Percentiles rank a stretch among this genome's conserved stretches.
Conservation (phyloP, 2,329 filamentous ascomycete species). For the Waltergamsia citrina region DNA sequence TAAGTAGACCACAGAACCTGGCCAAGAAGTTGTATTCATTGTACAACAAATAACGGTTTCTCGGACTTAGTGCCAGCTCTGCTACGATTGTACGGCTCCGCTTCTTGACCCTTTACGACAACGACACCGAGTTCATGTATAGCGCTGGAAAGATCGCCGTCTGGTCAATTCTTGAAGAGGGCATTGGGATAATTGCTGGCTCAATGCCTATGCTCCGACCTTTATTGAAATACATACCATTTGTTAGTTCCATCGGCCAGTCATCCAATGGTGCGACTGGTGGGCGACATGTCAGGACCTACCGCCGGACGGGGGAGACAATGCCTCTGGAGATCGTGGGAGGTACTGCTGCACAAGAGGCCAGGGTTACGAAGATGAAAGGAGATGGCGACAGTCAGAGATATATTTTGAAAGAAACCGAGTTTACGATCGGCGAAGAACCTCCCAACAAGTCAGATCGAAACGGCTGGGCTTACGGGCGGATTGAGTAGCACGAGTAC, state of each 20-base stretch:
- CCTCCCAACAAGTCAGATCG: too few relatives aligned
- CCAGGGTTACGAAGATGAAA: too few relatives aligned
- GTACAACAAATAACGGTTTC: slow-evolving; percentile 1
- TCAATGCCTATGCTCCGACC: slow-evolving; percentile 12
- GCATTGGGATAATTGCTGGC: slow-evolving; percentile 13
- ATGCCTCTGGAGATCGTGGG: too few relatives aligned
- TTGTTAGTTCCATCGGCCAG: background rate
- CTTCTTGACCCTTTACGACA: slow-evolving; percentile 11
- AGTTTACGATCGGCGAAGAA: too few relatives aligned
- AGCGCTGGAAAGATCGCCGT: slow-evolving; percentile 12
- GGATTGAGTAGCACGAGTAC: too few relatives aligned
- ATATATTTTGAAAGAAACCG: too few relatives aligned
- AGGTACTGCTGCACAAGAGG: too few relatives aligned
- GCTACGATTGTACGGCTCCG: slow-evolving; percentile 12
- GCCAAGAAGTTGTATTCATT: slow-evolving; percentile 2
- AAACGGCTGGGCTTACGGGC: too few relatives aligned
- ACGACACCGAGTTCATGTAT: slow-evolving; percentile 12
- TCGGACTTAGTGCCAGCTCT: slow-evolving; percentile 9
- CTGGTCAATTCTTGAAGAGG: slow-evolving; percentile 12
- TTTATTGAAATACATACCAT: slow-evolving; percentile 6
- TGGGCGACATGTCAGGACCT: too few relatives aligned
- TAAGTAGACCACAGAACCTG: too few relatives aligned
- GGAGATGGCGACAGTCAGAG: too few relatives aligned
- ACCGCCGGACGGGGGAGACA: too few relatives aligned
- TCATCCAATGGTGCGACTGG: background rate